Base-by-base conservation (phyloP, 805 yeast genomes). In the Hanseniaspora thailandica region DNA sequence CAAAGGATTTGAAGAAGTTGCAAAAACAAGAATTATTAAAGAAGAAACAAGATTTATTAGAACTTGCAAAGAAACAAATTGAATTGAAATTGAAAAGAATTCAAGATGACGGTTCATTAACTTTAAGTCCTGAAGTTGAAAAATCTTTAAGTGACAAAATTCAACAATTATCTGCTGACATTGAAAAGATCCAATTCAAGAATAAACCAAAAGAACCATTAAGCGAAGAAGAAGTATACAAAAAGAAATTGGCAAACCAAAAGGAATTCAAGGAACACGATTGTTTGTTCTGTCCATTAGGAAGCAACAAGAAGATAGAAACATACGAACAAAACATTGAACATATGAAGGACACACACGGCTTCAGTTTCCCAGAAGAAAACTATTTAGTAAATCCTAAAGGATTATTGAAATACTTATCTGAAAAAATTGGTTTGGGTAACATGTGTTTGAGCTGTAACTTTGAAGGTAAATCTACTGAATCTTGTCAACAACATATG, bases 401-500 rank as follows among this genome's bases (percentile, higher is more conserved):
- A 35, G 97, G 98, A 0, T 73, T 93, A 35, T 72, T 93, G 13
- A 65, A 68, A 12, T 93, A 93, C 62, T 70, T 93, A 59, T 83
- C 88, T 19, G 97, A 93, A 66, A 93, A 93, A 67, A 79, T 93
- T 55, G 93, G 95, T 20, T 76, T 86, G 49, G 98, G 98, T 49
- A 88, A 88, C 61, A 77, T 89, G 57, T 93, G 98, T 67, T 71
- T 93, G 54, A 77, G 76, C 31, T 93, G 98, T 66, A 73, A 77
- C 43, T 90, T 78, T 64, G 95, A 89, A 70, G 97, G 97, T 25
- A 76, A 80, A 62, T 77, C 84, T 30, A 65, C 90, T 28, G 94
- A 86, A 60, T 86, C 95, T 22, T 93, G 84, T 1, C 81, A 96
- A 62, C 89, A 87, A 26, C 98, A 93, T 65, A 88, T 93, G 97